Evolutionary conservation across 768 basidiomycete genomes (phyloP).

Genomic region (Ramaria sp.): DNA sequence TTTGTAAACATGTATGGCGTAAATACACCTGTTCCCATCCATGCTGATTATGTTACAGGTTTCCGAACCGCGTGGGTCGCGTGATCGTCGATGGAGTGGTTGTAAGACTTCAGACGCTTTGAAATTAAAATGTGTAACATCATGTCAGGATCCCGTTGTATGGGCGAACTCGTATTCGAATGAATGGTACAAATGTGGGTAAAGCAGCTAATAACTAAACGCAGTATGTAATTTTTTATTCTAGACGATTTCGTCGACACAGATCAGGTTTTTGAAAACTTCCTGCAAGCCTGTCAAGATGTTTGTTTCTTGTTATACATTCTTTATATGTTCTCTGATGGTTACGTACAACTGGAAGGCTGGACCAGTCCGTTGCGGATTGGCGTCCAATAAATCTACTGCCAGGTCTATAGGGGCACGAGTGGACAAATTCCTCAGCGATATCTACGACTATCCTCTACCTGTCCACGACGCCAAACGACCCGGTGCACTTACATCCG

Average conservation of each 20-base stretch:
- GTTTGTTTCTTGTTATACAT: slow-evolving; percentile 10
- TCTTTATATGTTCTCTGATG: background rate
- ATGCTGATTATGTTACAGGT: slow-evolving; percentile 13
- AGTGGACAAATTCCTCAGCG: slow-evolving; percentile 16
- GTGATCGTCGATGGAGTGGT: slow-evolving; percentile 23
- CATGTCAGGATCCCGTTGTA: slow-evolving; percentile 15
- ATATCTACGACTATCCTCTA: slow-evolving; percentile 18
- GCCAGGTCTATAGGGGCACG: slow-evolving; percentile 13
- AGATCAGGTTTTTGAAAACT: slow-evolving; percentile 17
- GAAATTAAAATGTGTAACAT: background rate
- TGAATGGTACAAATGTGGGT: slow-evolving; percentile 1
- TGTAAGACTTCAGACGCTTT: background rate
- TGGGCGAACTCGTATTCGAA: slow-evolving; percentile 18
- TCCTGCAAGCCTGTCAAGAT: slow-evolving; percentile 19
- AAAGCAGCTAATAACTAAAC: slow-evolving; percentile 3
- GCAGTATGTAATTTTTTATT: slow-evolving; percentile 3
- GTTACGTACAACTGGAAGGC: slow-evolving; percentile 14
- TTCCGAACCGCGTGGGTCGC: slow-evolving; percentile 21
- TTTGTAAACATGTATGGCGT: slow-evolving; percentile 22
- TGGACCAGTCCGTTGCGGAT: slow-evolving; percentile 18
- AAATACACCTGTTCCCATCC: background rate
- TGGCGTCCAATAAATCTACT: slow-evolving; percentile 15
- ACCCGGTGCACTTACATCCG: slow-evolving; percentile 20
- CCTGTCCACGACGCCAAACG: slow-evolving; percentile 15
- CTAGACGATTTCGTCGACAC: slow-evolving; percentile 17